These are phyloP conservation scores for Mortierella sp. DNA, from an alignment of 371 early-diverging fungal species.

Conservation along the genomic window DNA sequence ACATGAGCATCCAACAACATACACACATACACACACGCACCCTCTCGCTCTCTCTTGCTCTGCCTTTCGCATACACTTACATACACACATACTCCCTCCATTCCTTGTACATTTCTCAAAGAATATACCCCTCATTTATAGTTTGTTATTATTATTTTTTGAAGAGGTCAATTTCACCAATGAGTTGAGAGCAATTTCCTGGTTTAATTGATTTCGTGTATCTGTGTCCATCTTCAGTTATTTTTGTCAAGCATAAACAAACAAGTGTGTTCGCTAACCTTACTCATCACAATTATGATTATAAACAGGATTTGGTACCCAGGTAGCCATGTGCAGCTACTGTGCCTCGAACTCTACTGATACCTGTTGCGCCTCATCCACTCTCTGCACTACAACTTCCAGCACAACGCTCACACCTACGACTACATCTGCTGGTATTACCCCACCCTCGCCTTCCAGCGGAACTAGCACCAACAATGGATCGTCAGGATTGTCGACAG, in stretches of 20 bases:
- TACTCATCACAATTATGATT: neutral
- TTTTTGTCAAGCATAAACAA: conserved; percentile 19
- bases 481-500: conserved; percentile 26
- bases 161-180: neutral
- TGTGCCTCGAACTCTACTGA: conserved; percentile 10
- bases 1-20: neutral
- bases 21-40: too few species aligned
- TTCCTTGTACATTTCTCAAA: neutral
- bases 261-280: neutral
- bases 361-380: neutral
- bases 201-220: conserved; percentile 22
- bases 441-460: conserved; percentile 7
- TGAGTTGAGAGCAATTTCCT: conserved; percentile 37
- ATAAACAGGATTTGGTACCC: conserved; percentile 20
- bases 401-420: neutral
- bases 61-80: too few species aligned
- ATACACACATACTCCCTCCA: neutral
- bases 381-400: conserved; percentile 4
- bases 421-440: neutral
- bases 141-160: conserved; percentile 14
- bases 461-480: neutral
- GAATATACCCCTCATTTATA: neutral
- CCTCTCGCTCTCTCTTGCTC: too few species aligned
- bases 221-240: conserved; percentile 13
- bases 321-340: conserved; percentile 25